Conservation (phyloP, 208 protist species). For the Trichomonas tenax region DNA sequence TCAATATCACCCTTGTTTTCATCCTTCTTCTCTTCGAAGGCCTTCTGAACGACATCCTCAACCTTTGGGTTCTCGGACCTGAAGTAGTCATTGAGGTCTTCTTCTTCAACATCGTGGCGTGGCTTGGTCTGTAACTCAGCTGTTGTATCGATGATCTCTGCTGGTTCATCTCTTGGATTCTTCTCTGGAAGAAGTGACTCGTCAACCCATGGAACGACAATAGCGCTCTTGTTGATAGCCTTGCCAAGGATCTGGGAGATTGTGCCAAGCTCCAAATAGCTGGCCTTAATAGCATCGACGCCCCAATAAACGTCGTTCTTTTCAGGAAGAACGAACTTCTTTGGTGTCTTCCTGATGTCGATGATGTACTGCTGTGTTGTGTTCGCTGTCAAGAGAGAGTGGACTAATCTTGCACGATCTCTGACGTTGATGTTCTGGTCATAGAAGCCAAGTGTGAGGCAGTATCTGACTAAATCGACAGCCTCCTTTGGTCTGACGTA, state of each 20-base stretch:
- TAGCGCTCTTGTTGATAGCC: background rate
- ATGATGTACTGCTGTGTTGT: background rate
- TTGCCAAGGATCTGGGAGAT: background rate
- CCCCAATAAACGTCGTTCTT: background rate
- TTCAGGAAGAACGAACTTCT: background rate
- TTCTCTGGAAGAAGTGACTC: background rate
- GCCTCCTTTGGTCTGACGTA: background rate
- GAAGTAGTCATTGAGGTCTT: background rate
- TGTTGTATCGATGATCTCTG: background rate
- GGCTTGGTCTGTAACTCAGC: background rate
- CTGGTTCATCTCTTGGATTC: background rate
- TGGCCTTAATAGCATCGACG: background rate
- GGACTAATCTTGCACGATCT: background rate
- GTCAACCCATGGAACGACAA: background rate
- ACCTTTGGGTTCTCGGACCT: background rate
- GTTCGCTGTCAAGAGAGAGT: background rate
- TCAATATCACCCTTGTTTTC: background rate
- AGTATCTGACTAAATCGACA: background rate
- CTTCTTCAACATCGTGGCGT: background rate
- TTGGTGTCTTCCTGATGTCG: background rate
- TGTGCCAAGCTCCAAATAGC: background rate
- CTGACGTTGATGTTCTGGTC: background rate
- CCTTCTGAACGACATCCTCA: background rate
- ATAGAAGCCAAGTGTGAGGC: background rate
- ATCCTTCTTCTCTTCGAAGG: background rate